phyloP scores from a whole-genome alignment of 495 filamentous ascomycete species.

The Melanomma pulvis-pyrius region DNA sequence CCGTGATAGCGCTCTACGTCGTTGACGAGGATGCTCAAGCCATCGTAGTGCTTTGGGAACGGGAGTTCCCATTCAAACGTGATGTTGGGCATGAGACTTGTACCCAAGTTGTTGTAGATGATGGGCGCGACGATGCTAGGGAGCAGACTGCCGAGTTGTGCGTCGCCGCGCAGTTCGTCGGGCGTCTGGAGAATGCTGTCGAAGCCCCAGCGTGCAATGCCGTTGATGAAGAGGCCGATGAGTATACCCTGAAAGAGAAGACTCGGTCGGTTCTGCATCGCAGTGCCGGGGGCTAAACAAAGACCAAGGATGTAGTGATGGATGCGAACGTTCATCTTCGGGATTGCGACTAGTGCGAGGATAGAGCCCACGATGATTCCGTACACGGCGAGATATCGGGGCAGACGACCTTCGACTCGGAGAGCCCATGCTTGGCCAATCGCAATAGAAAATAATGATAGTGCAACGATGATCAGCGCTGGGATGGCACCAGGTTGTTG shows the following conservation, averaged over 20 bases:
- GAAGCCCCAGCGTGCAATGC: constrained; percentile 91
- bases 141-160: constrained; percentile 67
- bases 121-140: constrained; percentile 61
- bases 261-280: constrained; percentile 76
- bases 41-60: constrained; percentile 61
- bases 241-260: constrained; percentile 86
- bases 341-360: constrained; percentile 64
- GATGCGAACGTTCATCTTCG: constrained; percentile 83
- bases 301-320: constrained; percentile 93
- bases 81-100: constrained; percentile 50
- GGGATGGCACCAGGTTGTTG: constrained; percentile 49
- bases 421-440: constrained; percentile 49
- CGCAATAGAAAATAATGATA: constrained; percentile 47
- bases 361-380: constrained; percentile 50
- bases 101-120: constrained; percentile 36
- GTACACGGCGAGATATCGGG: constrained; percentile 61
- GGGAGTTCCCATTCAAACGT: constrained; percentile 58
- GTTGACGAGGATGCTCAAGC: constrained; percentile 86
- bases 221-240: constrained; percentile 88
- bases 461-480: constrained; percentile 46
- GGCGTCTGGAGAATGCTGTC: constrained; percentile 87
- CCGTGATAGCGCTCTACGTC: constrained; percentile 78
- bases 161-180: constrained; percentile 67
- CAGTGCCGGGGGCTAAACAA: constrained; percentile 78
- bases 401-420: constrained; percentile 49